Base-by-base conservation (phyloP, 2,329 filamentous ascomycete genomes). In the Trichoderma sp. region DNA sequence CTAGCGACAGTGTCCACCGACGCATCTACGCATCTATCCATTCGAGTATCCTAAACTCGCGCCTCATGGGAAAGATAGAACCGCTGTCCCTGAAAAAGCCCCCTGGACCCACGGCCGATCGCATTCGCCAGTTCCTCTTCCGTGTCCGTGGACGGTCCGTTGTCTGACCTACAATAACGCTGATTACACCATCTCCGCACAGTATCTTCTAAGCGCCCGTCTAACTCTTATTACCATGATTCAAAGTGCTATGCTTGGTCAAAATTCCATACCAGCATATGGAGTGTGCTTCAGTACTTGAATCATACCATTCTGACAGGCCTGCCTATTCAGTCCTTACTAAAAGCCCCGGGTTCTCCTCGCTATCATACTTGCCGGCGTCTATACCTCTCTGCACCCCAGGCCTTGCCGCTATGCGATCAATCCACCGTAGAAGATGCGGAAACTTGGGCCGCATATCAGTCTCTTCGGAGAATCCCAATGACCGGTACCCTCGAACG, bases 81-180 rank as follows among this genome's bases (percentile, higher is more conserved):
- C 31, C 56, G 18, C n/a, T 50, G 68, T 45, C 68, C 68, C 68
- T 71, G 59, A 9, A 63, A 33, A 35, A 31, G 16, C 18, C 72
- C 53, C 72, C 72, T 74, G 63, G 72, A 74, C 72, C 72, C 72
- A 74, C 64, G 72, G 72, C 64, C 29, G 72, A 68, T 74, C 72
- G 50, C 53, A 29, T 18, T 68, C 35, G 21, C n/a, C 45, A 53
- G 35, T 45, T 60, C 71, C 45, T 33, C 53, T 59, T 66, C 62
- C 62, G 29, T 5, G 45, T 59, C 31, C 24, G 21, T 33, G 33
- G 45, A 41, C 62, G 16, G 59, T 64, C 69, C 59, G 59, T 53
- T 16, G 59, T 64, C 38, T 72, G 59, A 64, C 27, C 21, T 53
- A 21, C 18, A 64, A 53, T 50, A 59, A 59, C 56, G 21, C n/a